Conservation (phyloP, 1,139 yeast genomes). For the Yamadazyma mexicana region DNA sequence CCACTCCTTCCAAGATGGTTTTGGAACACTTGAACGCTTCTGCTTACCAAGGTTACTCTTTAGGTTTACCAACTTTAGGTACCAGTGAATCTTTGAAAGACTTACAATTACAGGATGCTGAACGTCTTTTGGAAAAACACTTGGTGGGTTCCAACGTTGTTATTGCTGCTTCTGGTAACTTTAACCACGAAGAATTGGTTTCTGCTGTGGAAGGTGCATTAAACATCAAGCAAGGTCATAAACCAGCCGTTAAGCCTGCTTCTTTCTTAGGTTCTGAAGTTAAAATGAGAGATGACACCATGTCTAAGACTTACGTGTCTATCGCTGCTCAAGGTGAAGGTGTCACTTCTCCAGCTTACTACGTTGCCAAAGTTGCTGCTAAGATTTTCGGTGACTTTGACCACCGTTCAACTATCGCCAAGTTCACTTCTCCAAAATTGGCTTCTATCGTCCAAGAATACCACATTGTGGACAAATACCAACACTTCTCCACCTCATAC, state of each 20-base stretch:
- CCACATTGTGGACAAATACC: conserved; percentile 69
- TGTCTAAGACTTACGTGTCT: conserved; percentile 76
- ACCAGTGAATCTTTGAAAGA: conserved; percentile 60
- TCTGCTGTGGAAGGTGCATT: conserved; percentile 57
- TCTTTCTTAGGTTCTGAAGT: conserved; percentile 81
- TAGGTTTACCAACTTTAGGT: conserved; percentile 75
- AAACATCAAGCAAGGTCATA: conserved; percentile 51
- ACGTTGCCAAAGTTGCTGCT: conserved; percentile 72
- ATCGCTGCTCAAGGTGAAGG: conserved; percentile 76
- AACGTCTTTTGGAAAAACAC: conserved; percentile 54
- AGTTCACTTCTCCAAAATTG: conserved; percentile 82
- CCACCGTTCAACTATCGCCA: conserved; percentile 52
- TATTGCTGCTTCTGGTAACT: conserved; percentile 72
- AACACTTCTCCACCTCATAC: conserved; percentile 71
- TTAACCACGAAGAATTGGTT: conserved; percentile 66
- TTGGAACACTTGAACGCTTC: conserved; percentile 75
- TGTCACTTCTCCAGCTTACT: conserved; percentile 59
- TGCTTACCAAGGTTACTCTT: conserved; percentile 82
- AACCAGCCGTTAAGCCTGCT: conserved; percentile 54
- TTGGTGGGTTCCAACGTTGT: conserved; percentile 65
- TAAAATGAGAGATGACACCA: conserved; percentile 83
- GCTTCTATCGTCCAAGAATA: conserved; percentile 71
- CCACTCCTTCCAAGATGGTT: conserved; percentile 49
- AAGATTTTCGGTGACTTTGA: conserved; percentile 64
- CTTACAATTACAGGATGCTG: conserved; percentile 59